Evolutionary conservation across 2,329 filamentous ascomycete genomes (phyloP).

Genomic region (Cadophora sp.): DNA sequence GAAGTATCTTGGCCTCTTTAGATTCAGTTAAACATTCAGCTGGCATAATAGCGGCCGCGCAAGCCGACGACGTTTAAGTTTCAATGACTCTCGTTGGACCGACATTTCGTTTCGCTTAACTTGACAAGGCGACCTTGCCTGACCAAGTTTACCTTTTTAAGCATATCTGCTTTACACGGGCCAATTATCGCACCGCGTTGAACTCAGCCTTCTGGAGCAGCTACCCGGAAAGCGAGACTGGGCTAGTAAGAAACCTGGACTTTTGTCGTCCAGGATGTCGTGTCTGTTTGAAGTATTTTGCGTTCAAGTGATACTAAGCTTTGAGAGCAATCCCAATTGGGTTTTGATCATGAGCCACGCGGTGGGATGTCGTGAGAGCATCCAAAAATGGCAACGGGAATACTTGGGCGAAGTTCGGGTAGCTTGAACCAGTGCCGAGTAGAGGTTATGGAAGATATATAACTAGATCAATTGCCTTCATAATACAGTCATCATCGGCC

Average conservation of each 20-base stretch:
- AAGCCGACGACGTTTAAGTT: background rate
- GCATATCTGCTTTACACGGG: background rate
- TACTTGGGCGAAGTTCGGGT: background rate
- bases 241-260: background rate
- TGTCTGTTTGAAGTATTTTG: background rate
- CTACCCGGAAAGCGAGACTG: background rate
- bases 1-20: background rate
- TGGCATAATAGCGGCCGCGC: background rate
- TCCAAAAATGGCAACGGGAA: background rate
- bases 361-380: background rate
- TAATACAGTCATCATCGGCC: slow-evolving; percentile 19
- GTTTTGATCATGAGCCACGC: background rate
- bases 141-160: background rate
- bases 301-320: background rate
- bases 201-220: background rate
- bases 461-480: background rate
- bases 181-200: background rate
- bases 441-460: background rate
- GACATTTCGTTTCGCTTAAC: background rate
- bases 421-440: background rate
- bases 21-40: background rate
- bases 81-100: background rate
- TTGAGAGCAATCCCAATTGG: background rate
- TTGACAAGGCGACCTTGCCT: background rate
- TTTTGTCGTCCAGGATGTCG: background rate